Percentiles rank a stretch among this genome's conserved stretches.
These are phyloP conservation scores for Metschnikowia cerradonensis DNA, from an alignment of 805 yeast species.

Conservation along the genomic window DNA sequence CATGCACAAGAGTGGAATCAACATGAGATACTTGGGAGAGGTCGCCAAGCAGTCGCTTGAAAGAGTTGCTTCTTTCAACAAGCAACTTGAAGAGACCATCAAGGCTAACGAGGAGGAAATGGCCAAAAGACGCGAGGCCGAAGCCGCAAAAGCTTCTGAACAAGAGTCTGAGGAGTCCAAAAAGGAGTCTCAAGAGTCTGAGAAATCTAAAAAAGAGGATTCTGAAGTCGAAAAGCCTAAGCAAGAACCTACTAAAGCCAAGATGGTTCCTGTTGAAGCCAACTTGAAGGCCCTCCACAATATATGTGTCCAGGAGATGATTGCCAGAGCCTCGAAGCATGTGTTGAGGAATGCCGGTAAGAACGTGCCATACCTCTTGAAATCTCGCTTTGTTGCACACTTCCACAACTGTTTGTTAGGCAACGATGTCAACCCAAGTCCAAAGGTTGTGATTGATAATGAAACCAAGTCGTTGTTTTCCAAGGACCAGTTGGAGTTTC, in stretches of 20 bases:
- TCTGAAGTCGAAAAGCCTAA: constrained; percentile 1
- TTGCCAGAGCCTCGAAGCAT: constrained; percentile 79
- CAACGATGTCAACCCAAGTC: constrained; percentile 34
- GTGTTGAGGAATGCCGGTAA: constrained; percentile 49
- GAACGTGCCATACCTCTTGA: constrained; percentile 48
- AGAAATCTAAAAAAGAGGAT: neutral
- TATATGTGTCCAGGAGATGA: constrained; percentile 60
- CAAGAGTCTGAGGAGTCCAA: constrained; percentile 5
- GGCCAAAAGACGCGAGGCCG: constrained; percentile 20
- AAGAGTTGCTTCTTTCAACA: constrained; percentile 15
- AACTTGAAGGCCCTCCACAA: constrained; percentile 45
- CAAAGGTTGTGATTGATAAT: constrained; percentile 42
- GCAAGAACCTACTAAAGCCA: constrained; percentile 30
- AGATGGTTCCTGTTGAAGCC: constrained; percentile 40
- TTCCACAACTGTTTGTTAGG: constrained; percentile 72
- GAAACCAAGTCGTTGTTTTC: constrained; percentile 39
- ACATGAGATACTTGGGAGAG: constrained; percentile 79
- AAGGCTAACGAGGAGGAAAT: constrained; percentile 24
- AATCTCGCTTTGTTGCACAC: constrained; percentile 61
- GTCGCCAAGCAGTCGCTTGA: constrained; percentile 40
- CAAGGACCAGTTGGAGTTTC: constrained; percentile 37
- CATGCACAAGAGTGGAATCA: constrained; percentile 81
- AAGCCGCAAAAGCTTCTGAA: constrained; percentile 14
- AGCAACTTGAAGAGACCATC: constrained; percentile 19
- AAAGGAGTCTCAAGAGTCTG: constrained; percentile 3